Conservation (phyloP, 306 rosid genomes). For the Cicer pinnatifidum region DNA sequence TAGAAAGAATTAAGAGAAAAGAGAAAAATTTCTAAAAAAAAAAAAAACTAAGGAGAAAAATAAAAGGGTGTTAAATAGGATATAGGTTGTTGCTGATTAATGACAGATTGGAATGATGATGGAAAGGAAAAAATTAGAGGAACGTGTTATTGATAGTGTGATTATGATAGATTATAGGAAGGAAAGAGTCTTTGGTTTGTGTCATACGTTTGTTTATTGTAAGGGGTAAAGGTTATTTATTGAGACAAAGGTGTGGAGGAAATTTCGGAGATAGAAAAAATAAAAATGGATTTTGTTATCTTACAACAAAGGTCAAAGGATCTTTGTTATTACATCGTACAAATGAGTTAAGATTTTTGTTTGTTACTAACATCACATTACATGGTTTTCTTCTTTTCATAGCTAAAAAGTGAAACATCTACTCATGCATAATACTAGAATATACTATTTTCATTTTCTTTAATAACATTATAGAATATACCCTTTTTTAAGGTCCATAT, state of each 20-base stretch:
- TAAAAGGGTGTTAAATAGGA: slow-evolving; percentile 40
- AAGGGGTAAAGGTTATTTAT: slow-evolving; percentile 2
- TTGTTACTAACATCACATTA: neutral
- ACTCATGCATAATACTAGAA: neutral
- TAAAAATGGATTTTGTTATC: slow-evolving; percentile 37
- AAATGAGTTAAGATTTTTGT: slow-evolving; percentile 15
- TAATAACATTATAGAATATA: too few relatives aligned
- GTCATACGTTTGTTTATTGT: slow-evolving; percentile 16
- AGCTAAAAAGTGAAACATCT: neutral
- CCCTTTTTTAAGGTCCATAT: too few relatives aligned
- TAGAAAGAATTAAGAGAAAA: slow-evolving; percentile 23
- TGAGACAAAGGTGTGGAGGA: slow-evolving; percentile 50
- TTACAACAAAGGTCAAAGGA: slow-evolving; percentile 7
- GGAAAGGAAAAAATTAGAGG: slow-evolving; percentile 34
- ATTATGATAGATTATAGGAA: slow-evolving; percentile 51
- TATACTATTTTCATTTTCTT: too few relatives aligned
- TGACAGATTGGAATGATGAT: slow-evolving; percentile 60
- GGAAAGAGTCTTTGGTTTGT: slow-evolving; percentile 43
- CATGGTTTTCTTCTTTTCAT: slow-evolving; percentile 17
- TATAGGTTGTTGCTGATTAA: slow-evolving; percentile 35
- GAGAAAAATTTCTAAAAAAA: slow-evolving; percentile 44
- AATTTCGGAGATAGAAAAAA: slow-evolving; percentile 40
- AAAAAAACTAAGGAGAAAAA: slow-evolving; percentile 38
- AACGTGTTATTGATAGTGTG: slow-evolving; percentile 49
- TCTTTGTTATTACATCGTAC: slow-evolving; percentile 1